These are phyloP conservation scores for Lyophyllum decastes DNA, from an alignment of 768 basidiomycete genomes.

Conservation along the genomic window DNA sequence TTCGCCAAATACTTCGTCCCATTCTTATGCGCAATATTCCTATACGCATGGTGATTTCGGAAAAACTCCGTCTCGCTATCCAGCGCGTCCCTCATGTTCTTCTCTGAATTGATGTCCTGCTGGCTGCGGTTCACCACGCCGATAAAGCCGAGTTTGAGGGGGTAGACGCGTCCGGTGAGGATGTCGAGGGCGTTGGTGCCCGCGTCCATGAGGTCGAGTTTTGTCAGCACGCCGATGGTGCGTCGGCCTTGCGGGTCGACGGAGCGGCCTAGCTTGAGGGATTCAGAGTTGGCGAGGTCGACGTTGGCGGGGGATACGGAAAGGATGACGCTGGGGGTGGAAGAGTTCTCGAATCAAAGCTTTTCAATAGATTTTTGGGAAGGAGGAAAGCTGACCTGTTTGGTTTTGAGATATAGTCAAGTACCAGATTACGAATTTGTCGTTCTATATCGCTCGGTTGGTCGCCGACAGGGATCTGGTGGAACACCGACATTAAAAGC, in stretches of 20 bases:
- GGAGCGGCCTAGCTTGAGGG: conserved; percentile 92
- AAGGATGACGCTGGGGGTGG: conserved; percentile 76
- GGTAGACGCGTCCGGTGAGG: conserved; percentile 95
- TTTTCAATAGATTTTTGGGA: not conserved
- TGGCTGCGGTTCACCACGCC: conserved; percentile 98
- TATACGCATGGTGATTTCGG: conserved; percentile 83
- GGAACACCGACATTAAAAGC: not conserved
- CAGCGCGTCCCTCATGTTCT: conserved; percentile 82
- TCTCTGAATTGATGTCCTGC: conserved; percentile 90
- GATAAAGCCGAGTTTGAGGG: conserved; percentile 96
- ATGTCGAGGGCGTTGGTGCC: conserved; percentile 98
- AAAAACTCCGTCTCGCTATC: conserved; percentile 92
- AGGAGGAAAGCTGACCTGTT: conserved; percentile 71
- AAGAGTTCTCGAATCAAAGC: not conserved
- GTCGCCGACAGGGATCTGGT: conserved; percentile 90
- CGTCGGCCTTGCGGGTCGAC: conserved; percentile 96
- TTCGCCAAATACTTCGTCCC: conserved; percentile 96
- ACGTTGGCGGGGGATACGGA: conserved; percentile 98
- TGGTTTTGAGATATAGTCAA: conserved; percentile 95
- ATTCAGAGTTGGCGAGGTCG: conserved; percentile 97
- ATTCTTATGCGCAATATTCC: conserved; percentile 95
- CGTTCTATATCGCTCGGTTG: conserved; percentile 98
- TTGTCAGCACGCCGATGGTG: conserved; percentile 95
- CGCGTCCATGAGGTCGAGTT: conserved; percentile 98
- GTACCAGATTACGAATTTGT: conserved; percentile 92